Evolutionary conservation across 106 monocot species (phyloP).

Genomic region (Dendrobium chrysotoxum): DNA sequence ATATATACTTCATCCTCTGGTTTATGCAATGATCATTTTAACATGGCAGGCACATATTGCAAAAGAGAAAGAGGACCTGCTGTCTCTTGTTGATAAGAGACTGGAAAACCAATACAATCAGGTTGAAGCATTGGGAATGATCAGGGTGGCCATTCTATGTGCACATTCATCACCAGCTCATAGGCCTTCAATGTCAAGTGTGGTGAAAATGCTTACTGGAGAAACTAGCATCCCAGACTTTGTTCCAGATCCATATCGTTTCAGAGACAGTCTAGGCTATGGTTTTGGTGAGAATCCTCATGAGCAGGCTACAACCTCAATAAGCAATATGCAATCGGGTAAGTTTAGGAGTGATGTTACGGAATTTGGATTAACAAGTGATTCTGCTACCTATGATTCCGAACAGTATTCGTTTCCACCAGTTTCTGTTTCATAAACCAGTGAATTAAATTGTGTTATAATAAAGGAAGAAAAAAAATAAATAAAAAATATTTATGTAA

Average conservation of each 20-base stretch:
- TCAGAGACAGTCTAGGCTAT: neutral
- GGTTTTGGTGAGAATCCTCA: neutral
- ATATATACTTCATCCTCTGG: neutral
- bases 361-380: neutral
- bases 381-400: neutral
- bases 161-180: conserved; percentile 7
- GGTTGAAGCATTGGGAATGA: conserved; percentile 5
- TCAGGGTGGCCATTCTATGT: conserved; percentile 2
- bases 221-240: neutral
- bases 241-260: conserved; percentile 8
- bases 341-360: neutral
- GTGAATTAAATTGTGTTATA: neutral
- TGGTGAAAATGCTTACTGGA: conserved; percentile 4
- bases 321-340: neutral
- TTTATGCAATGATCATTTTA: neutral
- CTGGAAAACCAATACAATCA: neutral
- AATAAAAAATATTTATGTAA: neutral
- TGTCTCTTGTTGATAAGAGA: conserved; percentile 10
- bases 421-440: neutral
- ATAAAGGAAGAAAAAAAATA: neutral
- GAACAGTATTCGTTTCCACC: neutral
- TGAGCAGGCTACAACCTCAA: neutral
- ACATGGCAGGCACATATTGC: conserved; percentile 6
- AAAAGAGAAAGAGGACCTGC: conserved; percentile 4
- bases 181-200: conserved; percentile 2